Evolutionary conservation across 495 filamentous ascomycete genomes (phyloP).

Genomic region (Sporormia fimetaria): DNA sequence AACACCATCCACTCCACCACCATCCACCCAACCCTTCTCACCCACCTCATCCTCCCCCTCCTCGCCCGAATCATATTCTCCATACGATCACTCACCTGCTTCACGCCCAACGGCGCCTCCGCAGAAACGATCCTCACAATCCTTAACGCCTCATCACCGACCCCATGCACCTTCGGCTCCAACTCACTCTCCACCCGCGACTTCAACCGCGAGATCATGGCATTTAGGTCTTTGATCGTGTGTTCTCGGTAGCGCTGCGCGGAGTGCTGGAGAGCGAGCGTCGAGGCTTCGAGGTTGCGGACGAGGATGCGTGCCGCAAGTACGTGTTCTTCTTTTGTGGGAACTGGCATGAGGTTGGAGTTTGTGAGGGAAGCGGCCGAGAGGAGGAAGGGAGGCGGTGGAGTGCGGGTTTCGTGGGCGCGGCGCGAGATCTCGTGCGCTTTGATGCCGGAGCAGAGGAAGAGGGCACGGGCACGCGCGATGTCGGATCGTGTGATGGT

Average conservation of each 20-base stretch:
- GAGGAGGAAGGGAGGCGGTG: conserved; percentile 33
- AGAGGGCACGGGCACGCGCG: conserved; percentile 57
- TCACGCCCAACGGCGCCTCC: conserved; percentile 61
- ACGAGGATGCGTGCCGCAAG: conserved; percentile 55
- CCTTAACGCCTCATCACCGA: conserved; percentile 65
- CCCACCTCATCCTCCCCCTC: conserved; percentile 59
- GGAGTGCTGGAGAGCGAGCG: conserved; percentile 42
- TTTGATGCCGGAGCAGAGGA: conserved; percentile 75
- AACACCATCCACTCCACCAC: conserved; percentile 38
- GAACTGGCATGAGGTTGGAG: conserved; percentile 37
- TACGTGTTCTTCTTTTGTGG: conserved; percentile 53
- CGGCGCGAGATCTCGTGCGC: conserved; percentile 64
- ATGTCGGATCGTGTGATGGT: conserved; percentile 48
- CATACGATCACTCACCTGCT: conserved; percentile 64
- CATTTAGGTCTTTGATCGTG: conserved; percentile 37
- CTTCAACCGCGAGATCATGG: conserved; percentile 41
- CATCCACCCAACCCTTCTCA: conserved; percentile 40
- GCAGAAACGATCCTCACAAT: conserved; percentile 62
- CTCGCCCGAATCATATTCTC: conserved; percentile 58
- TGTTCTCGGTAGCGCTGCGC: conserved; percentile 42
- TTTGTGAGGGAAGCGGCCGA: conserved; percentile 34
- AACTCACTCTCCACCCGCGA: conserved; percentile 43
- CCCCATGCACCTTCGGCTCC: conserved; percentile 50
- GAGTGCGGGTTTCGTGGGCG: conserved; percentile 37
- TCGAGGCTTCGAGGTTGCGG: conserved; percentile 43